These are phyloP conservation scores for Physcomitrellopsis africana DNA, from an alignment of 225 moss, liverwort and hornwort genomes.

Conservation along the genomic window DNA sequence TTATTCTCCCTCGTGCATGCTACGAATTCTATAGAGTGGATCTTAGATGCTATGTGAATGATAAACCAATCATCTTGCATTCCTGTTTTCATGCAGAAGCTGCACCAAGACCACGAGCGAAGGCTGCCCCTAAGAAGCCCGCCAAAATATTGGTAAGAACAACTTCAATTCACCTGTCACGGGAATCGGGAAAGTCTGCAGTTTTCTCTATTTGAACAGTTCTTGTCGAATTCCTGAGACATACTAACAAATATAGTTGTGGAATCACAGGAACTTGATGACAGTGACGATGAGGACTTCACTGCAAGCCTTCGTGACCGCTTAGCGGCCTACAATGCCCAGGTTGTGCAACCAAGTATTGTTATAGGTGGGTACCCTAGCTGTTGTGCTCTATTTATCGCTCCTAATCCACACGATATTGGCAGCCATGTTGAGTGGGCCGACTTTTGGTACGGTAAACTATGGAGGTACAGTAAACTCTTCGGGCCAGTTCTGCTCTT, in stretches of 20 bases:
- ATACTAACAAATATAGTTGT: not conserved
- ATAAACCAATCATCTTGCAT: too few species aligned
- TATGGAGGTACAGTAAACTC: too few species aligned
- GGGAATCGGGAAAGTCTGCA: not conserved
- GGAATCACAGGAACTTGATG: slow-evolving; percentile 50
- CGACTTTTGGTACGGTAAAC: not conserved
- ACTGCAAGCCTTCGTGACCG: slow-evolving; percentile 56
- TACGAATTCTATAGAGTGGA: too few species aligned
- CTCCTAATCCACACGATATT: not conserved
- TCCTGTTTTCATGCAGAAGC: slow-evolving; percentile 25
- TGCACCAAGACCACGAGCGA: slow-evolving; percentile 47
- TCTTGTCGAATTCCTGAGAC: too few species aligned
- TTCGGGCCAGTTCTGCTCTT: too few species aligned
- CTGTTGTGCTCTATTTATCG: not conserved
- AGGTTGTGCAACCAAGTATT: slow-evolving; percentile 51
- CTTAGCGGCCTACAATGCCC: slow-evolving; percentile 52
- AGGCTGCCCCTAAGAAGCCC: slow-evolving; percentile 44
- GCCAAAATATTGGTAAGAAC: slow-evolving; percentile 40
- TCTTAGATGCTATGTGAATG: too few species aligned
- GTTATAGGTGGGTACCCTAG: slow-evolving; percentile 39
- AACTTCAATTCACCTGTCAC: not conserved
- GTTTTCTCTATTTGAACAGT: not conserved
- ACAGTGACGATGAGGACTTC: slow-evolving; percentile 59
- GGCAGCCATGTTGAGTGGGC: too few species aligned
- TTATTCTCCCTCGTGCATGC: too few species aligned